Evolutionary conservation across 306 rosid species (phyloP), one percentile per base, ranked within the genome.

Genomic region (Acacia melanoxylon): DNA sequence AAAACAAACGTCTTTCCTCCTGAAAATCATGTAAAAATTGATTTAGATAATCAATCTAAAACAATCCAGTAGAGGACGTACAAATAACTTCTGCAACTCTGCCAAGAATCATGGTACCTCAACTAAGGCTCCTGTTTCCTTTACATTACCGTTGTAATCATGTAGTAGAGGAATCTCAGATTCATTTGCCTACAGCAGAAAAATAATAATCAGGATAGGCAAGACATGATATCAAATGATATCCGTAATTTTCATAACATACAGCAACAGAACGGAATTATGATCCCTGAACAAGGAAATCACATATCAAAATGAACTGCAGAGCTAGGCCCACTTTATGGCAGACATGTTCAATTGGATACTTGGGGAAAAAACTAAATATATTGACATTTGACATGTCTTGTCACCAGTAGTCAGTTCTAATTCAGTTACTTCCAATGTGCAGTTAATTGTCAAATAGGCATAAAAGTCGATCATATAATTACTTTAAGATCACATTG

Each of bases 1-100:
- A 95, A 78, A 95, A 80, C 31, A 95, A 84, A 24, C 99, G 98
- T 41, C 99, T 87, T 85, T 95, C 99, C 84, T 95, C 99, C 99
- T 95, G 68, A 20, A 14, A 83, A 84, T 75, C 45, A 52, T 37
- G 73, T 74, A 69, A 86, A 75, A 85, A 83, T 8, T 54, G 29
- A 72, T 14, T 41, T 68, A 52, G 56, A 58, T 61, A 40, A 81
- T 62, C 44, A 79, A 14, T 68, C 33, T 69, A 31, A 24, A 81
- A 27, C 75, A 72, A 63, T 80, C 49, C 59, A 74, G 62, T 46
- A 25, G 31, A 62, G 56, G 37, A 59, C 74, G 77, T 19, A 69
- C 16, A 49, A 76, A 11, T 40, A 56, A 78, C 59, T 33, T 68
- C 75, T 31, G 54, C 73, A 42, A 65, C 33, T 69, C 40, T 4